Base-by-base conservation (phyloP, 176 grass and related monocot species). In the Ampelocalamus luodianensis region DNA sequence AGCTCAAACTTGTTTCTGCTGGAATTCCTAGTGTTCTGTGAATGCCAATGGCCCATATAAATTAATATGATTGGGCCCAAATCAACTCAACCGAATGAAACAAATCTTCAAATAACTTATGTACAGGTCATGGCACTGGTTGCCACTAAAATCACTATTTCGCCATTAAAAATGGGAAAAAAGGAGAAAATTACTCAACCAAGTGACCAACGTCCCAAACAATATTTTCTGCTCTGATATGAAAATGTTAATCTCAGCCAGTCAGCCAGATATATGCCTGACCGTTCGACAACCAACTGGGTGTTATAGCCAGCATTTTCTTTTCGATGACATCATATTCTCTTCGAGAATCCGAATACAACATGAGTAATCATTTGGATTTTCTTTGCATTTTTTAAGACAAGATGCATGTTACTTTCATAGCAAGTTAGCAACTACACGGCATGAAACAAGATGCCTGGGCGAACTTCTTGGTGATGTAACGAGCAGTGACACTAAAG, bases 391-490 rank as follows among this genome's bases (percentile, higher is more conserved):
- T 79, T 87, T 44, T 45, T 32, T 72, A 51, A 51, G 59, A 39
- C 49, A 74, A 83, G 32, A 79, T 79, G 85, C 67, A 42, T 42
- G 15, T 49, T 39, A 43, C 79, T 87, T 83, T 68, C 62, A 46
- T 67, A 68, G 80, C 74, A 79, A 78, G 39, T 74, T 67, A 68
- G 80, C 74, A 79, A 78, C 49, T 68, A 9, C 74, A 68, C 0
- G 58, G 62, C 56, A 79, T 38, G 79, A 82, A 72, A 71, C 10
- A 79, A 87, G 58, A 83, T 87, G 89, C 48, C 51, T 43, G 0
- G 10, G 26, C 10, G 20, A 85, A 85, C 46, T 88, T 77, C 64
- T 44, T 62, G 65, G n/a, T 78, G 63, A 91, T 56, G 71, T 74
- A 78, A 83, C 10, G 84, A 86, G 78, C 37, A 71, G 46, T 71